Conservation (phyloP, 305 asterid species). For the Nicotiana rustica region DNA sequence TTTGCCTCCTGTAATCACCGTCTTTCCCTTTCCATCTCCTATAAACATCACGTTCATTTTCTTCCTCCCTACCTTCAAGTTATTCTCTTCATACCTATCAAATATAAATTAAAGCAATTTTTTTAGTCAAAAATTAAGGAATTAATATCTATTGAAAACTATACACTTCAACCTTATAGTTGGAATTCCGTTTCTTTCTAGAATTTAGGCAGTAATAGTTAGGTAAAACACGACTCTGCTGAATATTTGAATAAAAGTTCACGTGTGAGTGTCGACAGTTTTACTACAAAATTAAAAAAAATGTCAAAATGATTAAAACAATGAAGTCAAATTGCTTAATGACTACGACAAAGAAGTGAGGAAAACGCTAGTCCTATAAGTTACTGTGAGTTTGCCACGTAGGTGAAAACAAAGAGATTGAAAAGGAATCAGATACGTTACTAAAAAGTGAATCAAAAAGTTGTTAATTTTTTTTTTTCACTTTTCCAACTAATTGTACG, state of each 20-base stretch:
- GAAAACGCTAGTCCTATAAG: neutral
- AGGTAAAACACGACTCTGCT: neutral
- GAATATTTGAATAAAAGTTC: neutral
- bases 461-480: neutral
- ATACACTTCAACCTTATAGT: neutral
- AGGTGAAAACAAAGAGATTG: neutral
- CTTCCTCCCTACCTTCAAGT: constrained; percentile 83
- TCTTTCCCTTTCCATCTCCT: constrained; percentile 94
- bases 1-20: constrained; percentile 86
- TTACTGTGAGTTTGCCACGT: constrained; percentile 19
- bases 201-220: neutral
- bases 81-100: constrained; percentile 78
- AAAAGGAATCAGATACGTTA: constrained; percentile 29
- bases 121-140: too few relatives aligned
- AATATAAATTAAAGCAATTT: too few relatives aligned
- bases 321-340: constrained; percentile 21
- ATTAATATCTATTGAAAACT: too few relatives aligned
- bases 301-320: neutral
- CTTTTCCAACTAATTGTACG: constrained; percentile 16
- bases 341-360: neutral
- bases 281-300: neutral
- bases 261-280: neutral
- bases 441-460: constrained; percentile 29
- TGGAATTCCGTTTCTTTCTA: neutral
- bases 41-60: constrained; percentile 87